Base-by-base conservation (phyloP, 148 eudicot species). In the Rhododendron vialii region DNA sequence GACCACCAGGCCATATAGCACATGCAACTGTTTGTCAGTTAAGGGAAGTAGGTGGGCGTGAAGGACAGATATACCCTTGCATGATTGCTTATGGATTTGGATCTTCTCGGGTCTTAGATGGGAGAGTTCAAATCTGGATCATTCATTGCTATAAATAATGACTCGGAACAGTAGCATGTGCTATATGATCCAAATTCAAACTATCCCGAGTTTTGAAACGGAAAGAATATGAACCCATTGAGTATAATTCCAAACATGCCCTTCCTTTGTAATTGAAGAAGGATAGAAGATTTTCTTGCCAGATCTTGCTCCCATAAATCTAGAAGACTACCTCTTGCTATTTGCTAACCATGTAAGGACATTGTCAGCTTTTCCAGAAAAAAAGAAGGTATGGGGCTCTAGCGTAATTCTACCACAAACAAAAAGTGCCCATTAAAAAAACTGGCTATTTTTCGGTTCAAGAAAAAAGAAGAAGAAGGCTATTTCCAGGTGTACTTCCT, bases 1-100 rank as follows among this genome's bases (percentile, higher is more conserved):
- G 87, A 35, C 86, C 90, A 88, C 90, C 82, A 61, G n/a, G 76
- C 10, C 43, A 13, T 59, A n/a, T 17, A 18, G 38, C 87, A 85
- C 87, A 88, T 85, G 90, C 79, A 35, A 4, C 3, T 88, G 87
- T 47, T 74, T 74, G 24, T 75, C 35, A 7, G 22, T 33, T 77
- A 63, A 75, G 41, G 74, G 47, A 33, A 71, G 84, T 80, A 1
- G 65, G 36, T 80, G 3, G 82, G 63, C 41, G 0, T 12, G 33
- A 80, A 85, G 63, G 90, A 85, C 90, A 82, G 35, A 88, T 61
- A 45, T 82, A 55, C 87, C 90, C 90, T 79, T 82, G 28, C 28
- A 78, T 38, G 30, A 50, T 30, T 79, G 48, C 12, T 17, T 17
- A 53, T 15, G 4, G 57, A 53, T 4, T 53, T 53, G 57, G 57